Conservation (phyloP, 176 grass and related monocot species). For the Chloris gayana region DNA sequence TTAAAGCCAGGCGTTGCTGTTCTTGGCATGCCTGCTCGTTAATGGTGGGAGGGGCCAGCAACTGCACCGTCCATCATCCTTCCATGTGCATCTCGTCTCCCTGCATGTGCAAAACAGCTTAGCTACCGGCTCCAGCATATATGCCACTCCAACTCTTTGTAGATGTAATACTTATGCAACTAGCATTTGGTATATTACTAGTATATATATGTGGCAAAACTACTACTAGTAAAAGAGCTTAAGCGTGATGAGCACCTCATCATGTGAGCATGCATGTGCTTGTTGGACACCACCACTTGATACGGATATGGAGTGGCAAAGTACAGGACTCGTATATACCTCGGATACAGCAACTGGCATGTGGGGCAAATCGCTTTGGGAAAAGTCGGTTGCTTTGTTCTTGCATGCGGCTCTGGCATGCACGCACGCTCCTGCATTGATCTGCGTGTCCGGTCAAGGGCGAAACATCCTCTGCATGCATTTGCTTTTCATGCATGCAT, state of each 20-base stretch:
- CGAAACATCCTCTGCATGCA: background rate
- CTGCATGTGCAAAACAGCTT: constrained; percentile 37
- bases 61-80: constrained; percentile 56
- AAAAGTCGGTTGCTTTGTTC: constrained; percentile 16
- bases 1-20: constrained; percentile 35
- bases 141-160: background rate
- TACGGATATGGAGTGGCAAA: background rate
- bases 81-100: constrained; percentile 35
- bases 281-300: background rate
- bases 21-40: constrained; percentile 36
- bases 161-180: background rate
- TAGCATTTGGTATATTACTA: background rate
- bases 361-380: constrained; percentile 22
- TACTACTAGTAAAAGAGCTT: background rate
- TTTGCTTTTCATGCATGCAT: background rate
- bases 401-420: constrained; percentile 16
- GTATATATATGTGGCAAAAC: background rate
- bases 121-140: background rate
- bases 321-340: background rate
- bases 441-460: constrained; percentile 30
- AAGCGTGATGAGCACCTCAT: constrained; percentile 3
- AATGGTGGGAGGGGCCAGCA: constrained; percentile 53
- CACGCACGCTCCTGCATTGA: constrained; percentile 14
- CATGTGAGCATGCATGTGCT: constrained; percentile 16
- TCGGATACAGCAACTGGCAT: constrained; percentile 11